Evolutionary conservation across 106 monocot genomes (phyloP).

Genomic region (Narthecium ossifragum): DNA sequence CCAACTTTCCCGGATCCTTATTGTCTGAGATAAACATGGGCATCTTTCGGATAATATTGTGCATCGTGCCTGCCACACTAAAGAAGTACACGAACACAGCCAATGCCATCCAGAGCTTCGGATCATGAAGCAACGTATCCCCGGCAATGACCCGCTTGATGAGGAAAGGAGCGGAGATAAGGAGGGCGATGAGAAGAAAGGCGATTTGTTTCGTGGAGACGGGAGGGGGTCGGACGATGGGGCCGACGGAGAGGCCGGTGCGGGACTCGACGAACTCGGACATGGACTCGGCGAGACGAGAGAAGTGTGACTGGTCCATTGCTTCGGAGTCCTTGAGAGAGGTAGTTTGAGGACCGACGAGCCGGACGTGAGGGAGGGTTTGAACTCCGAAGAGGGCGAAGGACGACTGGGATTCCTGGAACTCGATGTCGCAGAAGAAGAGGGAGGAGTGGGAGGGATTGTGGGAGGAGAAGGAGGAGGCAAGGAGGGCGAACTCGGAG

Average conservation of each 20-base stretch:
- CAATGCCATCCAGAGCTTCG: conserved; percentile 58
- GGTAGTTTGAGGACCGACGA: conserved; percentile 29
- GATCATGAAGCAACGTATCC: conserved; percentile 69
- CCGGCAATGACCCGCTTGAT: conserved; percentile 58
- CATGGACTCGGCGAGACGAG: conserved; percentile 83
- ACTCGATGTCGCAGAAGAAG: conserved; percentile 97
- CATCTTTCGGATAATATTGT: conserved; percentile 78
- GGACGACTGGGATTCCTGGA: conserved; percentile 64
- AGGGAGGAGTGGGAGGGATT: conserved; percentile 24
- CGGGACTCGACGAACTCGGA: conserved; percentile 68
- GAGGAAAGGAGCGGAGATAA: conserved; percentile 47
- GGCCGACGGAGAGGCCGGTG: conserved; percentile 50
- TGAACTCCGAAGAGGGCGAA: conserved; percentile 73
- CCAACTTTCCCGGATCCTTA: conserved; percentile 42
- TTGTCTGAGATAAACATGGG: conserved; percentile 69
- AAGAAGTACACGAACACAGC: conserved; percentile 95
- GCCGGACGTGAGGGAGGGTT: conserved; percentile 80
- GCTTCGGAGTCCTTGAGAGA: conserved; percentile 39
- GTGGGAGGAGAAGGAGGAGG: conserved; percentile 44
- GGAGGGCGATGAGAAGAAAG: conserved; percentile 24
- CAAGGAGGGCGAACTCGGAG: conserved; percentile 68
- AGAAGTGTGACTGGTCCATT: conserved; percentile 65
- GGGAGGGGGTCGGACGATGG: conserved; percentile 68
- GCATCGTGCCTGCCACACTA: conserved; percentile 88
- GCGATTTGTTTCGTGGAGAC: conserved; percentile 56